Evolutionary conservation across 352 stramenopile species (phyloP).

Genomic region (Globisporangium uncinulatum): DNA sequence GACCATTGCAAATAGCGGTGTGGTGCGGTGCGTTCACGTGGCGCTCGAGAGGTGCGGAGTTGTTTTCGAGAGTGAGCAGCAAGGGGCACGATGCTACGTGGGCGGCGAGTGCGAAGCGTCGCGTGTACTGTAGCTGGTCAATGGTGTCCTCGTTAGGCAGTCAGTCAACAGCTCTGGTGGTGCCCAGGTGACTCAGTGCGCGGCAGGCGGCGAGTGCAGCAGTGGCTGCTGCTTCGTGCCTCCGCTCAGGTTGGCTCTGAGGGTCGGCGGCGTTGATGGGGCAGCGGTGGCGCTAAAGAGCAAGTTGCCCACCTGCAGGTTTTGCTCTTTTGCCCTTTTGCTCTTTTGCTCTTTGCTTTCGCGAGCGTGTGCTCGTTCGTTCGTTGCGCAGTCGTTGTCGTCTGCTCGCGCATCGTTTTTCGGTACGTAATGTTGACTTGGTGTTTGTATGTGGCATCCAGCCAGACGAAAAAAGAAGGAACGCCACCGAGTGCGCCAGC

Average conservation of each 20-base stretch:
- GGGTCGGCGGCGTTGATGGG: too few relatives aligned
- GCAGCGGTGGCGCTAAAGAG: too few relatives aligned
- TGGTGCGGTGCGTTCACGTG: too few relatives aligned
- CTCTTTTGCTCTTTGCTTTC: too few relatives aligned
- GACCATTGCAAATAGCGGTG: too few relatives aligned
- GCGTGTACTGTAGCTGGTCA: neutral
- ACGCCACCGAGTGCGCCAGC: constrained; percentile 2
- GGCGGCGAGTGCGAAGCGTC: neutral
- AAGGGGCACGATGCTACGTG: neutral
- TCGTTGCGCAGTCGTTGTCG: too few relatives aligned
- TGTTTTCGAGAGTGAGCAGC: neutral
- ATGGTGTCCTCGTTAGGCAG: neutral
- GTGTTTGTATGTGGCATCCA: too few relatives aligned
- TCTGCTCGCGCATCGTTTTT: too few relatives aligned
- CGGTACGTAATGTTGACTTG: too few relatives aligned
- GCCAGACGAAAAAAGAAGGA: constrained; percentile 12
- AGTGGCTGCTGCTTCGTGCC: constrained; percentile 1
- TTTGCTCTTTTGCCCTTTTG: too few relatives aligned
- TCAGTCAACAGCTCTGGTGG: neutral
- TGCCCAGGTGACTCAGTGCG: neutral
- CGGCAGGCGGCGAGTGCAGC: neutral
- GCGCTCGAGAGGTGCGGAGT: constrained; percentile 13
- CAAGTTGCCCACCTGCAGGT: too few relatives aligned
- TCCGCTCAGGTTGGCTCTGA: neutral
- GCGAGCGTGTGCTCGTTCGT: too few relatives aligned